phyloP scores from a whole-genome alignment of 2,329 filamentous ascomycete species.

The Cordyceps pruinosa region DNA sequence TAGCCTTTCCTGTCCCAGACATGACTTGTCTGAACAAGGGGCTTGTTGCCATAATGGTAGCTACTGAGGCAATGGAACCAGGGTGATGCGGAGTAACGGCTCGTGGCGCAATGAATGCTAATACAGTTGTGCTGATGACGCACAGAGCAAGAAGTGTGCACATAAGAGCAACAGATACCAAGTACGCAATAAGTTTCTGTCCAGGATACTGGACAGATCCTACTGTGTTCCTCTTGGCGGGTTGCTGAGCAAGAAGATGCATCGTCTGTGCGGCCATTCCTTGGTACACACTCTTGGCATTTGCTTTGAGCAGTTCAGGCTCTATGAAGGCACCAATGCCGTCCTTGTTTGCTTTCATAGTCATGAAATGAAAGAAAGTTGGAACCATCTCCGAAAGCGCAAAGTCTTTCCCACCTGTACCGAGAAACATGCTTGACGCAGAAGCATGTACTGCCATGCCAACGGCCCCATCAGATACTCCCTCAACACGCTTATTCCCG shows the following conservation, averaged over 20 bases:
- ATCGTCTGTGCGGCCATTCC: slow-evolving; percentile 13
- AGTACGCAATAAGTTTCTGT: slow-evolving; percentile 11
- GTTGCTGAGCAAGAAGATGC: slow-evolving; percentile 1
- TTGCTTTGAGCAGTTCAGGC: slow-evolving; percentile 12
- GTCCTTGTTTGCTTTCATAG: slow-evolving; percentile 15
- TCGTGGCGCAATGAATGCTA: slow-evolving; percentile 11
- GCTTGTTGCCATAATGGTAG: slow-evolving; percentile 11
- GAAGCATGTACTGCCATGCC: slow-evolving; percentile 15
- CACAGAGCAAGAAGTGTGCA: slow-evolving; percentile 7
- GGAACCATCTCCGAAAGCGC: slow-evolving; percentile 18
- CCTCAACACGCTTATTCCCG: slow-evolving; percentile 5
- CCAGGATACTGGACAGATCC: slow-evolving; percentile 10
- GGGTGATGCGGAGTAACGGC: slow-evolving; percentile 10
- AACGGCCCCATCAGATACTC: slow-evolving; percentile 14
- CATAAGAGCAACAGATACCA: slow-evolving; percentile 10
- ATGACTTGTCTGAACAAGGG: slow-evolving; percentile 9
- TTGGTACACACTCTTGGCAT: slow-evolving; percentile 9
- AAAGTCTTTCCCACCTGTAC: slow-evolving; percentile 17
- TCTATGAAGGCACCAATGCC: slow-evolving; percentile 15
- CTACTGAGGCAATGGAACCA: slow-evolving; percentile 11
- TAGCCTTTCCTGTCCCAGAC: not conserved
- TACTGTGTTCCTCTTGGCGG: not conserved
- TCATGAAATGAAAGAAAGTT: slow-evolving; percentile 22
- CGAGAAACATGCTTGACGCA: slow-evolving; percentile 14
- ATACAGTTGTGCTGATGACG: not conserved